These are phyloP conservation scores for Hypocrella siamensis DNA, from an alignment of 2,329 filamentous ascomycete species.

Conservation along the genomic window DNA sequence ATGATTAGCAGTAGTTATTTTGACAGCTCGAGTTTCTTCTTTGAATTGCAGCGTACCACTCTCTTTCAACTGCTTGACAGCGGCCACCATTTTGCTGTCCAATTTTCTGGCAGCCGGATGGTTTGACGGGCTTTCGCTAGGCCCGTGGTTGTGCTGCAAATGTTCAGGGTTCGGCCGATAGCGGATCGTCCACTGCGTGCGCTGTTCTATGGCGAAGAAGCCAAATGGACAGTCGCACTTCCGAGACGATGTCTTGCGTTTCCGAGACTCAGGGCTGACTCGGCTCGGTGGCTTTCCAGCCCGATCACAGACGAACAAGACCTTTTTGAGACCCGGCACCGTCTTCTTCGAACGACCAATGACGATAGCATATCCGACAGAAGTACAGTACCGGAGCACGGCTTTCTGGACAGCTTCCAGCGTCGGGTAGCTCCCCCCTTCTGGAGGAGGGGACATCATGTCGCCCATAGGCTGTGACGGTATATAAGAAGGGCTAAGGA, in stretches of 20 bases:
- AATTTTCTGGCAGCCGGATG: slow-evolving; percentile 51
- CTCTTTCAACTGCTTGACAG: slow-evolving; percentile 50
- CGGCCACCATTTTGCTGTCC: slow-evolving; percentile 52
- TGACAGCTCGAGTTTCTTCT: slow-evolving; percentile 2
- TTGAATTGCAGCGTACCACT: slow-evolving; percentile 32
- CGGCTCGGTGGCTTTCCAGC: slow-evolving; percentile 46
- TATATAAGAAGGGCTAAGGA: slow-evolving; percentile 33
- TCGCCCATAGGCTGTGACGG: slow-evolving; percentile 38
- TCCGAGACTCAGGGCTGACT: slow-evolving; percentile 47
- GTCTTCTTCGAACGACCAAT: slow-evolving; percentile 55
- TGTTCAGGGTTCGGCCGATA: slow-evolving; percentile 45
- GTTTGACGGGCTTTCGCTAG: slow-evolving; percentile 50
- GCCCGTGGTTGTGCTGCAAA: slow-evolving; percentile 47
- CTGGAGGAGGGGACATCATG: slow-evolving; percentile 47
- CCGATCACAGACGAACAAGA: slow-evolving; percentile 50
- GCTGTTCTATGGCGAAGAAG: slow-evolving; percentile 54
- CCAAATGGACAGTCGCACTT: slow-evolving; percentile 55
- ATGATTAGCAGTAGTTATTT: slow-evolving; percentile 6
- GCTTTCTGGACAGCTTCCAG: slow-evolving; percentile 50
- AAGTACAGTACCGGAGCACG: slow-evolving; percentile 48
- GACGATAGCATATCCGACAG: slow-evolving; percentile 52
- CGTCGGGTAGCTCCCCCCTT: slow-evolving; percentile 48
- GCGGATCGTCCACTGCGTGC: slow-evolving; percentile 50
- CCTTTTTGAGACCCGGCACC: slow-evolving; percentile 50
- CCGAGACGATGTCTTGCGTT: slow-evolving; percentile 50